A percentile compares a stretch with the other conserved stretches of the same genome.
These are phyloP conservation scores for Yamadazyma takamatsuzukensis DNA, from an alignment of 805 yeast genomes.

Conservation along the genomic window DNA sequence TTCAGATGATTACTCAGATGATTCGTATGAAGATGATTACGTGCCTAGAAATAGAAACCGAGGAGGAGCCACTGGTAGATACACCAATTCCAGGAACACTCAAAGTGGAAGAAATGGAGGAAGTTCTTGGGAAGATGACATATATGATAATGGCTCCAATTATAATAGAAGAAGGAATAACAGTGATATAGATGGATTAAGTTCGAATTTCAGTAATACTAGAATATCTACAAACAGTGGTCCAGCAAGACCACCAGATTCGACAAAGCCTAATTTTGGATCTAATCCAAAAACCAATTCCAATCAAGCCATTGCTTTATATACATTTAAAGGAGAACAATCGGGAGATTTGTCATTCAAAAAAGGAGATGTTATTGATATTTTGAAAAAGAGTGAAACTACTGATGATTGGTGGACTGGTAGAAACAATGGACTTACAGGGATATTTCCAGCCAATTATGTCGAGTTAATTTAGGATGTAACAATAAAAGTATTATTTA, in stretches of 20 bases:
- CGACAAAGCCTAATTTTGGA: conserved; percentile 41
- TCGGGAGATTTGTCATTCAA: conserved; percentile 88
- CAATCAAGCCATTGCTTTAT: conserved; percentile 86
- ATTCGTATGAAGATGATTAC: conserved; percentile 21
- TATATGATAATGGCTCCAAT: conserved; percentile 55
- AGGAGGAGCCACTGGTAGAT: conserved; percentile 6
- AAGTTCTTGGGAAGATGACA: conserved; percentile 77
- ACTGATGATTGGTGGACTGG: conserved; percentile 99
- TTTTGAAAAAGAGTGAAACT: conserved; percentile 80
- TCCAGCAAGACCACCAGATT: conserved; percentile 35
- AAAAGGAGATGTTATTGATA: conserved; percentile 90
- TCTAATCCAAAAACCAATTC: conserved; percentile 36
- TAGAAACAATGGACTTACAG: conserved; percentile 73
- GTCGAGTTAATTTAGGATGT: conserved; percentile 82
- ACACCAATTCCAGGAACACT: conserved; percentile 23
- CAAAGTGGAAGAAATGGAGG: conserved; percentile 16
- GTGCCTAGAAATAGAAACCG: conserved; percentile 27
- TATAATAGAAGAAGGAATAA: conserved; percentile 24
- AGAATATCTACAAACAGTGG: conserved; percentile 21
- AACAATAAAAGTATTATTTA: no score
- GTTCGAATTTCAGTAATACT: conserved; percentile 31
- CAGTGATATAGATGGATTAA: conserved; percentile 32
- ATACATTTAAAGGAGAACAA: conserved; percentile 87
- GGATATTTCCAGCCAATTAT: conserved; percentile 96
- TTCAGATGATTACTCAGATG: conserved; percentile 35